These are phyloP conservation scores for Dothideomycetidae sp. DNA, from an alignment of 2,329 filamentous ascomycete genomes.

Conservation along the genomic window DNA sequence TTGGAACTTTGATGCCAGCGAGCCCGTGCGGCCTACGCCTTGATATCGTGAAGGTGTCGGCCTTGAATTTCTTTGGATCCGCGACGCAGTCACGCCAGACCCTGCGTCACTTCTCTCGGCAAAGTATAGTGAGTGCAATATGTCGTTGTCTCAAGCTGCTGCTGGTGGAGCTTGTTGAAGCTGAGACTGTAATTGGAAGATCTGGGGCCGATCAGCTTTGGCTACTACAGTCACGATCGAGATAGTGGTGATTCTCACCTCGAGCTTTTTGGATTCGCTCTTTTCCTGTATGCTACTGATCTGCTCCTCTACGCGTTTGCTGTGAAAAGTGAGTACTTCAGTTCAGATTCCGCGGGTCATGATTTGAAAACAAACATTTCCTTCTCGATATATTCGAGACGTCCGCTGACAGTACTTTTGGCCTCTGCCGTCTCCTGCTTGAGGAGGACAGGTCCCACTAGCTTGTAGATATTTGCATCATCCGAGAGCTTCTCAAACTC, in stretches of 20 bases:
- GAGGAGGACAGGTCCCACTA: slow-evolving; percentile 78
- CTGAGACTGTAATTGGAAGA: slow-evolving; percentile 31
- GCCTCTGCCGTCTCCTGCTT: slow-evolving; percentile 92
- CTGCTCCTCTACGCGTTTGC: slow-evolving; percentile 51
- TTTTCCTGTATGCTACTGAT: slow-evolving; percentile 50
- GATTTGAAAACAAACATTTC: slow-evolving; percentile 57
- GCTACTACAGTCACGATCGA: neutral
- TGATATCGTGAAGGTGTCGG: too few species aligned
- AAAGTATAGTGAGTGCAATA: too few species aligned
- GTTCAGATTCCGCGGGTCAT: neutral
- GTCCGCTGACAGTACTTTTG: slow-evolving; percentile 75
- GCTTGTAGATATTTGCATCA: slow-evolving; percentile 86
- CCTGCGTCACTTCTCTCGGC: too few species aligned
- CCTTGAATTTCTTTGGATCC: too few species aligned
- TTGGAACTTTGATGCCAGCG: too few species aligned
- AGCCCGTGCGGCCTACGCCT: too few species aligned
- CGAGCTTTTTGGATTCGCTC: slow-evolving; percentile 49
- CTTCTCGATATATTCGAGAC: slow-evolving; percentile 81
- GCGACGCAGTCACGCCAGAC: too few species aligned
- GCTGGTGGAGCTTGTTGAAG: slow-evolving; percentile 20
- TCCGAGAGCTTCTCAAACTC: slow-evolving; percentile 71
- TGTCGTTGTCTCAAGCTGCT: too few species aligned
- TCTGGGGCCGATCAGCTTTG: slow-evolving; percentile 18
- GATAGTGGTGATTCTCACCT: slow-evolving; percentile 41
- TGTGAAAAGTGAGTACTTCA: slow-evolving; percentile 19